Conservation (phyloP, 306 rosid genomes). For the Vigna angularis region DNA sequence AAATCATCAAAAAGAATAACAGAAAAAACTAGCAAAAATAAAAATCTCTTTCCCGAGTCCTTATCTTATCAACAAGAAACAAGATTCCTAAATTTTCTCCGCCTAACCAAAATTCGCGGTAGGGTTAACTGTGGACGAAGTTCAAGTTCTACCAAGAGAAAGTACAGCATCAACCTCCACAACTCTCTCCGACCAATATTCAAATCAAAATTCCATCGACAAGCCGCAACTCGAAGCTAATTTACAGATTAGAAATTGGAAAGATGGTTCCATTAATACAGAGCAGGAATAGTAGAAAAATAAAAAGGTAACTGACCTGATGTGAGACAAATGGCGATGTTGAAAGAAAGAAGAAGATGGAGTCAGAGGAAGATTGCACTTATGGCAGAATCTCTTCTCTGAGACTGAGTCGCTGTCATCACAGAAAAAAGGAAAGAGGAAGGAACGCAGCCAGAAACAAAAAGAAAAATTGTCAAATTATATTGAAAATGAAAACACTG, state of each 20-base stretch:
- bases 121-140: constrained; percentile 28
- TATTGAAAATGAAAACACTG: neutral
- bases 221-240: constrained; percentile 7
- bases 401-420: neutral
- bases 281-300: neutral
- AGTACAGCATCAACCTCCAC: neutral
- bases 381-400: neutral
- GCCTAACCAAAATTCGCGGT: constrained; percentile 25
- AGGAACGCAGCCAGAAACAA: constrained; percentile 11
- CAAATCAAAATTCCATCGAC: neutral
- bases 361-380: neutral
- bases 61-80: neutral
- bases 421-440: neutral
- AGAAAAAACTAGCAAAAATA: neutral
- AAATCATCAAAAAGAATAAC: neutral
- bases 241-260: constrained; percentile 17
- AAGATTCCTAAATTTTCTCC: neutral
- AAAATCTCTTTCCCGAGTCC: too few species aligned
- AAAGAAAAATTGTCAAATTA: neutral
- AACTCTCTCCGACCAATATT: neutral
- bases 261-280: constrained; percentile 15
- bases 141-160: constrained; percentile 13
- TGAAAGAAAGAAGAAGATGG: constrained; percentile 1
- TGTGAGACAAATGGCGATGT: constrained; percentile 36
- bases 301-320: constrained; percentile 24